Base-by-base conservation (phyloP, 129 eudicot genomes). In the Flaveria linearis region DNA sequence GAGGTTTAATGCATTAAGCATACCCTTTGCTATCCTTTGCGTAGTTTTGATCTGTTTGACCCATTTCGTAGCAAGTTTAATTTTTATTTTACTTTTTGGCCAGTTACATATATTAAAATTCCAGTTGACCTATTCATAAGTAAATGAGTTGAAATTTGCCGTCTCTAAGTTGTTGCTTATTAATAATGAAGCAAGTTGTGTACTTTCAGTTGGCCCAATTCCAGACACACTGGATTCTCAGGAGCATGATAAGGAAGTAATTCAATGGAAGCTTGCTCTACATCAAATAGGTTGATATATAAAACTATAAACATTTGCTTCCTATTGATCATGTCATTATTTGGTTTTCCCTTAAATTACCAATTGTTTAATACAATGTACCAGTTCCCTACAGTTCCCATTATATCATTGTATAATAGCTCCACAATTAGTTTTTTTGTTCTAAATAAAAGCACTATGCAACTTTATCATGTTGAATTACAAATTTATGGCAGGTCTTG, bases 271-370 rank as follows among this genome's bases (percentile, higher is more conserved):
- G 84, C 98, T 85, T 68, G 86, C 96, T 56, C 80, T 93, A 81
- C 98, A 93, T 86, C 98, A 93, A 82, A 93, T 93, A 93, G 98
- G 98, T 93, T 76, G 81, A 92, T 86, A 72, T 66, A 63, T 74
- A 75, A 49, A 57, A 65, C 36, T 67, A 30, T 68, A 68, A 52
- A 49, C 49, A 28, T 30, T 43, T 68, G 68, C 77, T 78, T 76
- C 30, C 77, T 71, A 15, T 76, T 74, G 55, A 70, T 76, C 82
- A 60, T 78, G 78, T 69, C 61, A 75, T 51, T 74, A 45, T 69
- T 52, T 80, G 75, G 55, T 49, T 68, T 68, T 41, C 23, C 53
- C 28, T 82, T 57, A 30, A 56, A 68, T 51, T 81, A 26, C 33
- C 26, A 68, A 68, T 69, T 16, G 4, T 36, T 68, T 13, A 43